Evolutionary conservation across 2,329 filamentous ascomycete species (phyloP).

Genomic region (Cryphonectria naterciae): DNA sequence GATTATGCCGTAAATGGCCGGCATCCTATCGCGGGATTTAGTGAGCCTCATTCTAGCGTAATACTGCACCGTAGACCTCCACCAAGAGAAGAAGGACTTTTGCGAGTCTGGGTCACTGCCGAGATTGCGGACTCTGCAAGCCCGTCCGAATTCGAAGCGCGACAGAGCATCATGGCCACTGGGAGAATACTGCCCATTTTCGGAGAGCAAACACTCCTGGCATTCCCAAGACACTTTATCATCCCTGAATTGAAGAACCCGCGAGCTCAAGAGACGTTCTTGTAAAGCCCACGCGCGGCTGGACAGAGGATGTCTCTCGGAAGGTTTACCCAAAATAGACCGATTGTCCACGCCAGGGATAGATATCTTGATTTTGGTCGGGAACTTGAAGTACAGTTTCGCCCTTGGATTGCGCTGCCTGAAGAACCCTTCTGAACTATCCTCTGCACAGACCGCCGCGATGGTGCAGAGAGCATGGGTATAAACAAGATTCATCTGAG

Average conservation of each 20-base stretch:
- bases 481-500: conserved; percentile 8
- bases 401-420: background rate
- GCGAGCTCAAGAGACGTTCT: conserved; percentile 1
- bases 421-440: background rate
- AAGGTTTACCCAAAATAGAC: no score
- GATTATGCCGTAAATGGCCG: background rate
- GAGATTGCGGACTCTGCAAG: background rate
- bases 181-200: background rate
- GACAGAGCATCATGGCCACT: background rate
- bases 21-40: background rate
- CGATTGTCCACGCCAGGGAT: background rate
- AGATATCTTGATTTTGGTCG: background rate
- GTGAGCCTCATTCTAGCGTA: background rate
- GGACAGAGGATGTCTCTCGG: background rate
- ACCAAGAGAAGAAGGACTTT: background rate
- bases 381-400: background rate
- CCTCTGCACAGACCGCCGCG: background rate
- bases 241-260: background rate
- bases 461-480: background rate
- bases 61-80: background rate
- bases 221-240: background rate
- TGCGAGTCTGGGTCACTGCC: background rate
- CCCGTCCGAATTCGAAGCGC: background rate
- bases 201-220: background rate
- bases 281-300: background rate